Base-by-base conservation (phyloP, 495 filamentous ascomycete genomes). In the Bryoglossum gracile region DNA sequence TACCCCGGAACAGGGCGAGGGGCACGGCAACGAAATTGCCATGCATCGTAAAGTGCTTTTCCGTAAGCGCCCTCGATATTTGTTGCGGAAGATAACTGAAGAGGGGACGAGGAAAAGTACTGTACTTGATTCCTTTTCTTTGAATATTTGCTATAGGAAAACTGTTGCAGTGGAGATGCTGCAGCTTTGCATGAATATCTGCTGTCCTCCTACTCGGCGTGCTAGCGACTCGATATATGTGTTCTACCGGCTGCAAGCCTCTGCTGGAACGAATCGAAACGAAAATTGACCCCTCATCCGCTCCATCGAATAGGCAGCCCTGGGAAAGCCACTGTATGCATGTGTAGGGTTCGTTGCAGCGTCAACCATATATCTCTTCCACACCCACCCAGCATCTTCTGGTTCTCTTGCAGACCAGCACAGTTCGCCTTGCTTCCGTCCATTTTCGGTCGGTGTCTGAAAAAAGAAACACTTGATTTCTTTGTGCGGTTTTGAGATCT, bases 391-490 rank as follows among this genome's bases (percentile, higher is more conserved):
- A 38, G 33, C 19, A 3, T 36, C 45, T 47, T 23, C 22, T 23
- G n/a, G n/a, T 35, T 14, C 19, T 2, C 22, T 37, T 14, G 11
- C 32, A 9, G 13, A 4, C 14, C 22, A 23, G 8, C 26, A 30
- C 26, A 30, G 32, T 36, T 17, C 45, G 45, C 45, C 45, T 38
- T 30, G 38, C 45, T 47, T 23, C 45, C 33, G 13, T 46, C 17
- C 28, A 33, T 14, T 18, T 16, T 43, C 28, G 25, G 3, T 43
- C 11, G 25, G 5, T 21, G 3, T 17, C 14, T 18, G n/a, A 19
- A 18, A 38, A 38, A 47, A 36, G 22, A 18, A 38, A 25, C 11
- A 3, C 5, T 18, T 19, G 8, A 6, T 4, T 5, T 41, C 6
- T 11, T 3, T 37, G 38, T 41, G 38, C 17, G 18, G 22, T 22